Percentiles rank a stretch among this genome's conserved stretches.
These are phyloP conservation scores for Amoebophrya sp. DNA, from an alignment of 169 alveolate species.

Conservation along the genomic window DNA sequence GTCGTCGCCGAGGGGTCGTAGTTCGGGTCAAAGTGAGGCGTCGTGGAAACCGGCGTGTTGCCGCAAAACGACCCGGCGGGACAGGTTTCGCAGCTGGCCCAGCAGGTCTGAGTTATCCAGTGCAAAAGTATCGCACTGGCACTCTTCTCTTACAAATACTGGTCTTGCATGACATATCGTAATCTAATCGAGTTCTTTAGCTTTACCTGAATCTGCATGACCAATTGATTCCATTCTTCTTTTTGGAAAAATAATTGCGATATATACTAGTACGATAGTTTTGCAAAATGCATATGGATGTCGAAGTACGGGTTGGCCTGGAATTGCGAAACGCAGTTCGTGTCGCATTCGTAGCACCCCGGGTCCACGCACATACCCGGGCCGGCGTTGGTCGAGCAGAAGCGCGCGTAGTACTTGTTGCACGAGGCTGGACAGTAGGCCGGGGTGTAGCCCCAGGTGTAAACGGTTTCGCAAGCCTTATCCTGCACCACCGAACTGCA, in stretches of 20 bases:
- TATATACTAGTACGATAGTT: too few relatives aligned
- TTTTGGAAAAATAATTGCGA: too few relatives aligned
- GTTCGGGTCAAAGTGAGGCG: background rate
- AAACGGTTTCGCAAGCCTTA: background rate
- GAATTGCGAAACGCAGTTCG: background rate
- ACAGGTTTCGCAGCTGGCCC: slow-evolving; percentile 24
- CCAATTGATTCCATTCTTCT: too few relatives aligned
- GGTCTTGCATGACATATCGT: too few relatives aligned
- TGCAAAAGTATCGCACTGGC: too few relatives aligned
- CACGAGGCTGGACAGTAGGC: background rate
- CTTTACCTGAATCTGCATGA: too few relatives aligned
- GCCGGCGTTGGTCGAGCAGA: slow-evolving; percentile 1
- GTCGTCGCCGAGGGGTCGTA: background rate
- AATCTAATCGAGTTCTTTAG: too few relatives aligned
- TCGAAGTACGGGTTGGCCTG: background rate
- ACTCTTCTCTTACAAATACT: too few relatives aligned
- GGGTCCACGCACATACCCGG: slow-evolving; percentile 21
- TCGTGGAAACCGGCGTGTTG: background rate
- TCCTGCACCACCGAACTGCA: background rate
- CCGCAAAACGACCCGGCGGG: background rate
- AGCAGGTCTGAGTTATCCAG: background rate
- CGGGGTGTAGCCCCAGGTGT: slow-evolving; percentile 3
- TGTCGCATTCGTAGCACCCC: slow-evolving; percentile 9
- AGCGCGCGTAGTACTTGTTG: background rate
- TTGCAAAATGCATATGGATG: too few relatives aligned